These are phyloP conservation scores for Sclerotiophoma versabilis DNA, from an alignment of 2,329 filamentous ascomycete genomes.

Conservation along the genomic window DNA sequence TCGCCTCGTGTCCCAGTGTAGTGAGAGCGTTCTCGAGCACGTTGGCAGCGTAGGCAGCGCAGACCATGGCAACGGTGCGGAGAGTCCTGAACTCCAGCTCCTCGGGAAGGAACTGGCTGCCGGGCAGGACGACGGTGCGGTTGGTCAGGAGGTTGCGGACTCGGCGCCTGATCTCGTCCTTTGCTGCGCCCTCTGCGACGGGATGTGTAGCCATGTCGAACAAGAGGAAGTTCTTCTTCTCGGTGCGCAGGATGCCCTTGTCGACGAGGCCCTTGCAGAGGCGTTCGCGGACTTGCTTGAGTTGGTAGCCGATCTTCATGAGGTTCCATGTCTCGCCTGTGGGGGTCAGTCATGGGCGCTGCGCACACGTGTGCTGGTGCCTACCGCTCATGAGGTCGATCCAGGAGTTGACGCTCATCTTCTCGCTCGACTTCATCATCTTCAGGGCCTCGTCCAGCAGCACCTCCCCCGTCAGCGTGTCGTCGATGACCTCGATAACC, in stretches of 20 bases:
- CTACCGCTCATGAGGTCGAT: constrained; percentile 99
- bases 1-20: constrained; percentile 89
- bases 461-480: constrained; percentile 94
- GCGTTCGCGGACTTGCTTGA: constrained; percentile 98
- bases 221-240: constrained; percentile 98
- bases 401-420: constrained; percentile 99
- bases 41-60: constrained; percentile 96
- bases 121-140: constrained; percentile 88
- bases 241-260: constrained; percentile 96
- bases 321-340: constrained; percentile 98
- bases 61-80: constrained; percentile 94
- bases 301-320: constrained; percentile 99
- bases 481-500: constrained; percentile 95
- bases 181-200: constrained; percentile 93
- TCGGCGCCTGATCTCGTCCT: constrained; percentile 93
- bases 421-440: constrained; percentile 99
- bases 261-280: constrained; percentile 97
- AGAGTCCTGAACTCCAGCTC: constrained; percentile 93
- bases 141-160: constrained; percentile 92
- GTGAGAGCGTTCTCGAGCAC: constrained; percentile 97
- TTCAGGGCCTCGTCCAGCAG: constrained; percentile 96
- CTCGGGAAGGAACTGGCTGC: constrained; percentile 89
- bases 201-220: constrained; percentile 99
- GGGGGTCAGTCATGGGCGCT: constrained; percentile 28
- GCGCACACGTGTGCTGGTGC: constrained; percentile 12